A percentile compares a stretch with the other conserved stretches of the same genome.
These are phyloP conservation scores for Forsythia suspensa DNA, from an alignment of 257 asterid genomes.

Conservation along the genomic window DNA sequence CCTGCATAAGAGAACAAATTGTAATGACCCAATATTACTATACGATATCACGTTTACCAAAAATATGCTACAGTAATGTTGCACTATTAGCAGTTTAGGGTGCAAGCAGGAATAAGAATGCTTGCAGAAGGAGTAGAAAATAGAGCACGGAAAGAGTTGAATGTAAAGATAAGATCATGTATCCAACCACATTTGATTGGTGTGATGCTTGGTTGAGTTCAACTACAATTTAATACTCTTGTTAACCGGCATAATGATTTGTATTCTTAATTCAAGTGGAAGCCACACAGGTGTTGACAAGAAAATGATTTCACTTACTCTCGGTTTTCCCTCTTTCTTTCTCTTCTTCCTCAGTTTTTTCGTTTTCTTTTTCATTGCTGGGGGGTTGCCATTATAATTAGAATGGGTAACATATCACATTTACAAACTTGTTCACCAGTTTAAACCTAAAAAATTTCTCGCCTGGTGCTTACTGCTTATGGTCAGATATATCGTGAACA, in stretches of 20 bases:
- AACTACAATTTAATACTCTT: not conserved
- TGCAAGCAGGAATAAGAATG: not conserved
- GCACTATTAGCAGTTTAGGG: not conserved
- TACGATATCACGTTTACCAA: not conserved
- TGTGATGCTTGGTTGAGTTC: not conserved
- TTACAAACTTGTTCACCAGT: too few relatives aligned
- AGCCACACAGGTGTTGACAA: not conserved
- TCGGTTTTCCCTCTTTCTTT: not conserved
- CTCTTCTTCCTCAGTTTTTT: too few relatives aligned
- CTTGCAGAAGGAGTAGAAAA: not conserved
- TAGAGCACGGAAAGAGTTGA: not conserved
- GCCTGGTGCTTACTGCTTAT: too few relatives aligned
- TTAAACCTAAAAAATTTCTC: too few relatives aligned
- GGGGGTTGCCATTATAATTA: not conserved
- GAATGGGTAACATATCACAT: too few relatives aligned
- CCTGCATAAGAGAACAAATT: conserved; percentile 47
- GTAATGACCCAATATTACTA: not conserved
- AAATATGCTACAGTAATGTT: not conserved
- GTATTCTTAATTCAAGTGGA: not conserved
- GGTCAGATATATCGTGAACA: too few relatives aligned
- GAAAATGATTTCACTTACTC: not conserved
- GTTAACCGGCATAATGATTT: not conserved
- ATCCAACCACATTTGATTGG: too few relatives aligned
- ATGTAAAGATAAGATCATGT: not conserved
- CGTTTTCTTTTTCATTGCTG: not conserved